Percentiles rank a stretch among this genome's conserved stretches.
Conservation (phyloP, 768 basidiomycete genomes). For the Kwoniella heveanensis region DNA sequence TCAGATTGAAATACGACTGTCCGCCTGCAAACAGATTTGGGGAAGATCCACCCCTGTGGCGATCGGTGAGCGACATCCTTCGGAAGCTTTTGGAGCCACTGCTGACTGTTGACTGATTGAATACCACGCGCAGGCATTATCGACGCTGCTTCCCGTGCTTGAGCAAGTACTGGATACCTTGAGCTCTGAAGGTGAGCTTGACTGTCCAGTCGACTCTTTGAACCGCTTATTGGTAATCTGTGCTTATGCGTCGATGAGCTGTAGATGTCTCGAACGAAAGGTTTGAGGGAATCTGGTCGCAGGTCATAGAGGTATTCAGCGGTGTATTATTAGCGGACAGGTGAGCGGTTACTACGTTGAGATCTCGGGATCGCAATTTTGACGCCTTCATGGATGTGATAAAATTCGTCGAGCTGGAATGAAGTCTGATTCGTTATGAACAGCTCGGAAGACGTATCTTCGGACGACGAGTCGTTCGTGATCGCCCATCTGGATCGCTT, state of each 20-base stretch:
- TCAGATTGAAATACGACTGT: slow-evolving; percentile 93
- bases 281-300: slow-evolving; percentile 81
- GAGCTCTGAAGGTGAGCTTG: slow-evolving; percentile 3
- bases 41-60: slow-evolving; percentile 87
- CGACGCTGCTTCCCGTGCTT: not conserved
- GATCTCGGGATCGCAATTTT: too few species aligned
- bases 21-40: slow-evolving; percentile 85
- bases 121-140: not conserved
- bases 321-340: slow-evolving; percentile 43
- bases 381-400: too few species aligned
- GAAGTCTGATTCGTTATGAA: not conserved
- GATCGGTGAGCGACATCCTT: slow-evolving; percentile 65
- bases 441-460: slow-evolving; percentile 13
- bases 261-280: slow-evolving; percentile 66
- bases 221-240: not conserved
- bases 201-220: not conserved
- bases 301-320: slow-evolving; percentile 54
- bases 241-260: not conserved
- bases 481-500: slow-evolving; percentile 33
- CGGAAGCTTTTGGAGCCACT: not conserved
- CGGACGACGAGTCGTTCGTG: slow-evolving; percentile 48
- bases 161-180: not conserved
- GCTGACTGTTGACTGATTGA: not conserved
- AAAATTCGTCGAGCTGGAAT: not conserved
- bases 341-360: slow-evolving; percentile 15